Base-by-base conservation (phyloP, 2,329 filamentous ascomycete genomes). In the Curvularia sp. region DNA sequence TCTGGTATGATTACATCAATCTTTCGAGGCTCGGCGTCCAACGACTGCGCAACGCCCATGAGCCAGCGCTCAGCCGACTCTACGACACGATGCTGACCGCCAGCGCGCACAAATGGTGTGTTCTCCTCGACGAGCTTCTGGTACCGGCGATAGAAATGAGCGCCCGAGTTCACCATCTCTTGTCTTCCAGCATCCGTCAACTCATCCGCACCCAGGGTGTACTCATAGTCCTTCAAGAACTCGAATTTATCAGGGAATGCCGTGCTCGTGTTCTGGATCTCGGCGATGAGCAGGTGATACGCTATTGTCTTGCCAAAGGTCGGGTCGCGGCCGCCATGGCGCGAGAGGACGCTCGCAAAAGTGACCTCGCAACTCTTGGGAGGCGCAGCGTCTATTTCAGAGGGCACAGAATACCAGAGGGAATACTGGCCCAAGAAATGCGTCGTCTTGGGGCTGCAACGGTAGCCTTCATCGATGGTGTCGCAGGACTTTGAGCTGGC, bases 371-470 rank as follows among this genome's bases (percentile, higher is more conserved):
- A 97, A n/a, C 81, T 82, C 0, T 80, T 65, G 0, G 92, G 93
- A 0, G 89, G 79, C 7, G 81, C 80, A 6, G 82, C 67, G 15
- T 86, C 80, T 50, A 92, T 85, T 2, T 85, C 81, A 1, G 89
- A 92, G 6, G 88, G 84, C 0, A 93, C 88, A 0, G 88, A 84
- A 77, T 91, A 97, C 79, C 88, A 96, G 1, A 93, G 91, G 18
- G 92, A 90, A 76, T 97, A 97, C 75, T 94, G 92, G 55, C 93
- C 93, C 92, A 92, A 96, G 55, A 82, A 84, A 65, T 87, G 89
- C 1, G 87, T 86, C 44, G 89, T 83, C 31, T 84, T 74, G 4
- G 84, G 77, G 48, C 83, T 81, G 76, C 90, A 93, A 62, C 85
- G 83, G 74, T 88, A 90, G 58, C 88, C 88, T 38, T 79, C 63